phyloP scores from a whole-genome alignment of 176 grass and related monocot genomes.

The Areca catechu region DNA sequence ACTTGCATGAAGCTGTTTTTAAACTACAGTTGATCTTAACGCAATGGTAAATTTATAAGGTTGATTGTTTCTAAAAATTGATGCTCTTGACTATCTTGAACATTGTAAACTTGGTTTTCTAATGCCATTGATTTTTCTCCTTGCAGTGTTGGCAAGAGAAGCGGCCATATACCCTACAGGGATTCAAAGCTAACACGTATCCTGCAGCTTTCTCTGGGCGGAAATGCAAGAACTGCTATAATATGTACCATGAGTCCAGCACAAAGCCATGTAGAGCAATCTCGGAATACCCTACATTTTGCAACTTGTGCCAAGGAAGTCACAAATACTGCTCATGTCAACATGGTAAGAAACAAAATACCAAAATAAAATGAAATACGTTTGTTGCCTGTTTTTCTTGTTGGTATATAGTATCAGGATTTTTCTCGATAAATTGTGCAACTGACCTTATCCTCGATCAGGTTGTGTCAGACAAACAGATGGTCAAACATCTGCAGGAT shows the following conservation, averaged over 20 bases:
- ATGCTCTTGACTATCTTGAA: too few relatives aligned
- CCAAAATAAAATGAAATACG: not conserved
- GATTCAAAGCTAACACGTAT: conserved; percentile 95
- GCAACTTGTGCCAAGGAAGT: conserved; percentile 91
- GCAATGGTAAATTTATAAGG: too few relatives aligned
- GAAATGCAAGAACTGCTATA: conserved; percentile 92
- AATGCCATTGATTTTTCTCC: conserved; percentile 8
- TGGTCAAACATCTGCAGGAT: conserved; percentile 80
- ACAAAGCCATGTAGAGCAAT: conserved; percentile 78
- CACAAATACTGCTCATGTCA: conserved; percentile 87
- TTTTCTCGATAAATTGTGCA: too few relatives aligned
- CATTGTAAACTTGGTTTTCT: too few relatives aligned
- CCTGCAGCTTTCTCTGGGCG: conserved; percentile 87
- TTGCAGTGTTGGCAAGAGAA: conserved; percentile 64
- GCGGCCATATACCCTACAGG: conserved; percentile 79
- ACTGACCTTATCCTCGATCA: conserved; percentile 20
- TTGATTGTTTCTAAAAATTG: too few relatives aligned
- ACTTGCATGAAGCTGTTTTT: too few relatives aligned
- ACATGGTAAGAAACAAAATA: conserved; percentile 50
- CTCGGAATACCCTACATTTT: conserved; percentile 89
- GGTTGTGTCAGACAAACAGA: conserved; percentile 89
- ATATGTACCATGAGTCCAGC: conserved; percentile 98
- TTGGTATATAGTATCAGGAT: not conserved
- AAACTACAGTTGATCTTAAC: too few relatives aligned
- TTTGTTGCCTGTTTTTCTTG: not conserved